Evolutionary conservation across 78 protist genomes (phyloP), one percentile per base, ranked within the genome.

Genomic region (Dictyostelium citrinum): DNA sequence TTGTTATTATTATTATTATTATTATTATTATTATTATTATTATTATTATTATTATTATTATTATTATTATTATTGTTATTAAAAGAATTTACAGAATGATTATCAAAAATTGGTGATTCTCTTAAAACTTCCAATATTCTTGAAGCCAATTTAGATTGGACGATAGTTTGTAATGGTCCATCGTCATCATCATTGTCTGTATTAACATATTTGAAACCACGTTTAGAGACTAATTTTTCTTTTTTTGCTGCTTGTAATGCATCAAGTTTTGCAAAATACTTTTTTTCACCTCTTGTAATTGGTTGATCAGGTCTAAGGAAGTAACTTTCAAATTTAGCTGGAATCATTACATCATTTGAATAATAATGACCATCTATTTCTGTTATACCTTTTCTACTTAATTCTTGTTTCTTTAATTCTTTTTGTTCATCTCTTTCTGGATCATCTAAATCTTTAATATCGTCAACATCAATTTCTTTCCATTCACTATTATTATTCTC

Each of bases 311-410:
- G 92, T 14, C 22, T 61, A 1, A 58, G n/a, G 78, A 86, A 86
- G 45, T 76, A 86, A 24, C 27, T 16, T 43, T 76, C 78, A 24
- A 17, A 74, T 16, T 77, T 24, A 3, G 5, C 14, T 14, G 83
- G 58, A 12, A 71, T 82, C 75, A 72, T 58, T 41, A 11, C 14
- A 58, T 17, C 39, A 41, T 20, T 83, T 83, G 79, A 85, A 83
- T 31, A 91, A 64, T 49, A 83, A 61, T 51, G 29, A 81, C 84
- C 85, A 37, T 82, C 80, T 24, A 27, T 16, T 45, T 83, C 84
- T 41, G 67, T 14, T 29, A 70, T 20, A 51, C 95, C 95, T 43
- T 82, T 80, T 51, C 83, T 83, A 5, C 24, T 79, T 22, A 91
- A 45, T 10, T 82, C 75, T n/a, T 49, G 27, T 49, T 39, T n/a